Conservation (phyloP, 129 eudicot genomes). For the Deinandra increscens region DNA sequence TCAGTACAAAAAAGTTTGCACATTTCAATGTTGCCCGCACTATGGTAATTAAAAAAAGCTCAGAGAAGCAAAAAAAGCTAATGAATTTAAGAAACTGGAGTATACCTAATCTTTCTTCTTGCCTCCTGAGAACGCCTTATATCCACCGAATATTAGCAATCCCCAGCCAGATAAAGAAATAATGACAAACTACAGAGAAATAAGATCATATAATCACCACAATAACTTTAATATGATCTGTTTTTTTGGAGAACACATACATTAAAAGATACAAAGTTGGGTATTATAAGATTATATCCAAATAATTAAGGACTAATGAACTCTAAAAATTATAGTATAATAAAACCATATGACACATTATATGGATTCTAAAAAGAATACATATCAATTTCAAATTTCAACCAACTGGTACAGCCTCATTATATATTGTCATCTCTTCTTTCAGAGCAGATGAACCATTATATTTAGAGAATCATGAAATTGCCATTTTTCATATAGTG, state of each 20-base stretch:
- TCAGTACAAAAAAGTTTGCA: not conserved
- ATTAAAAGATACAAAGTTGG: not conserved
- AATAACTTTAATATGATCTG: not conserved
- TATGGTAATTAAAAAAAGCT: not conserved
- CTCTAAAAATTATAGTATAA: not conserved
- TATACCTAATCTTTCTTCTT: conserved; percentile 62
- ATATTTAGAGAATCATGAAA: not conserved
- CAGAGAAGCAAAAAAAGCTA: not conserved
- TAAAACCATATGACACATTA: not conserved
- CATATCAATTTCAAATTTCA: not conserved
- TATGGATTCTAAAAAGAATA: not conserved
- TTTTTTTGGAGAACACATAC: not conserved
- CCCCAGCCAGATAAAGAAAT: conserved; percentile 88
- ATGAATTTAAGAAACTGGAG: not conserved
- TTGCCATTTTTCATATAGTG: not conserved
- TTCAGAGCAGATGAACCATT: not conserved
- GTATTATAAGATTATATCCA: not conserved
- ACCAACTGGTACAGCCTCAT: not conserved
- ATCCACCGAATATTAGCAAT: conserved; percentile 51
- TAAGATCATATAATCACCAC: not conserved
- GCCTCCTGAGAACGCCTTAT: conserved; percentile 67
- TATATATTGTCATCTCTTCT: not conserved
- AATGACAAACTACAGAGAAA: conserved; percentile 40
- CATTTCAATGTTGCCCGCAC: not conserved
- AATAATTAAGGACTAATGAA: not conserved